These are phyloP conservation scores for Suhomyces wounanorum DNA, from an alignment of 1,139 yeast species.

Conservation along the genomic window DNA sequence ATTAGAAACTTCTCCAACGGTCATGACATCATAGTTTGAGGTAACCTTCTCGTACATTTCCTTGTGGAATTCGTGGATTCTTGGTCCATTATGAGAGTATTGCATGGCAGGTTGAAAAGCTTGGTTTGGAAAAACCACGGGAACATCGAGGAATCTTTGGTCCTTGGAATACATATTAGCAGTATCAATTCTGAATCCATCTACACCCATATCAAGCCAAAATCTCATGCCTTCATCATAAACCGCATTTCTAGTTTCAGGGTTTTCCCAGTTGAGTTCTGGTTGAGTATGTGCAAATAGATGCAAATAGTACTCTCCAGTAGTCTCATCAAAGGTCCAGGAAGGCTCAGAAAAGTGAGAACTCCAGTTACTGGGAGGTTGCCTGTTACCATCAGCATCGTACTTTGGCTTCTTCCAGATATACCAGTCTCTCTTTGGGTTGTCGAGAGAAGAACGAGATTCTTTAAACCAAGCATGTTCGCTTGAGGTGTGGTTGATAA, in stretches of 20 bases:
- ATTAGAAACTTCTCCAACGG: slow-evolving; percentile 58
- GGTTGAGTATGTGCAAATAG: slow-evolving; percentile 57
- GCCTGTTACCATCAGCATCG: slow-evolving; percentile 49
- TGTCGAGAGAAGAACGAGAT: slow-evolving; percentile 49
- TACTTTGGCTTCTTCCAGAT: slow-evolving; percentile 54
- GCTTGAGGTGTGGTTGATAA: slow-evolving; percentile 58
- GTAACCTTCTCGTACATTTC: slow-evolving; percentile 51
- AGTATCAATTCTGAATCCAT: slow-evolving; percentile 60
- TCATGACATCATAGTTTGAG: slow-evolving; percentile 52
- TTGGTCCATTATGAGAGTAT: slow-evolving; percentile 47
- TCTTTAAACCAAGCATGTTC: slow-evolving; percentile 62
- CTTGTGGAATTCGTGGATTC: slow-evolving; percentile 58
- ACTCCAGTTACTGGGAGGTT: slow-evolving; percentile 59
- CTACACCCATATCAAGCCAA: slow-evolving; percentile 59
- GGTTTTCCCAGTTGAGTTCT: slow-evolving; percentile 62
- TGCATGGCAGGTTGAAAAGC: slow-evolving; percentile 42
- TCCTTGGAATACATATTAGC: slow-evolving; percentile 56
- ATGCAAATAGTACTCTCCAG: slow-evolving; percentile 55
- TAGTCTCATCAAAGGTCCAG: slow-evolving; percentile 55
- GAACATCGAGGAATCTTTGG: slow-evolving; percentile 51
- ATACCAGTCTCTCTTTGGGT: slow-evolving; percentile 64
- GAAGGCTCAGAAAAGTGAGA: slow-evolving; percentile 56
- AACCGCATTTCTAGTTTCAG: slow-evolving; percentile 51
- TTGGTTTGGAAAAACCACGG: slow-evolving; percentile 42
- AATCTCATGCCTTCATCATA: slow-evolving; percentile 50